Evolutionary conservation across 2,329 filamentous ascomycete species (phyloP).

Genomic region (Teratosphaeria viscida): DNA sequence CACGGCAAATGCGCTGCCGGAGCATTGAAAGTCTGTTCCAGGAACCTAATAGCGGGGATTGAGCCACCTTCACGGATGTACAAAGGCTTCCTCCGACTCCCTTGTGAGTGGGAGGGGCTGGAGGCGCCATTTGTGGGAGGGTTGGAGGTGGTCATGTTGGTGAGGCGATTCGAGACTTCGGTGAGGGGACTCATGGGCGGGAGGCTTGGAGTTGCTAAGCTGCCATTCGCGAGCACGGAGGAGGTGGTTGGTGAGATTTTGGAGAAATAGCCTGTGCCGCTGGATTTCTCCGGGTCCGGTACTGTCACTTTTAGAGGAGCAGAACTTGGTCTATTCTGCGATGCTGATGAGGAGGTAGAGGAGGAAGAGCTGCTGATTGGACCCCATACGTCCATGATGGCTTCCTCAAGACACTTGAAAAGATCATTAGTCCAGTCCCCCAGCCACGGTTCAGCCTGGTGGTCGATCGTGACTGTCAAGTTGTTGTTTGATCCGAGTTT

Average conservation of each 20-base stretch:
- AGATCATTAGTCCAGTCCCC: conserved; percentile 80
- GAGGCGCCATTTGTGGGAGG: neutral
- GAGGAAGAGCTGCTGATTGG: conserved; percentile 29
- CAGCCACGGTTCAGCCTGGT: conserved; percentile 91
- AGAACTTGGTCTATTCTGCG: neutral
- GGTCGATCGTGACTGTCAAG: conserved; percentile 74
- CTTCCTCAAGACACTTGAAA: conserved; percentile 77
- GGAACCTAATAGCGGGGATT: conserved; percentile 85
- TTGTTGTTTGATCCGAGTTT: conserved; percentile 69
- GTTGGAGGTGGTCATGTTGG: conserved; percentile 23
- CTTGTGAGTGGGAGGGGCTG: conserved; percentile 19
- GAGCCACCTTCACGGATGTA: conserved; percentile 94
- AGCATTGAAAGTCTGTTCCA: conserved; percentile 87
- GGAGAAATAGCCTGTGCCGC: conserved; percentile 10
- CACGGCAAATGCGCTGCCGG: conserved; percentile 89
- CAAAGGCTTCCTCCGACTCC: conserved; percentile 51
- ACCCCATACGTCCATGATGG: conserved; percentile 77
- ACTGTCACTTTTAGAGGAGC: neutral
- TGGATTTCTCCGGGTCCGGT: neutral
- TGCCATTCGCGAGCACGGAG: conserved; percentile 40
- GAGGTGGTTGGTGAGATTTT: conserved; percentile 41
- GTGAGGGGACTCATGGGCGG: conserved; percentile 13
- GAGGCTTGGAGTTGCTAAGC: conserved; percentile 23
- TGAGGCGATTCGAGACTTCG: conserved; percentile 14
- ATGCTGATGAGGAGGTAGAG: neutral